Percentiles rank a stretch among this genome's conserved stretches.
These are phyloP conservation scores for Sherardia arvensis DNA, from an alignment of 257 asterid species.

Conservation along the genomic window DNA sequence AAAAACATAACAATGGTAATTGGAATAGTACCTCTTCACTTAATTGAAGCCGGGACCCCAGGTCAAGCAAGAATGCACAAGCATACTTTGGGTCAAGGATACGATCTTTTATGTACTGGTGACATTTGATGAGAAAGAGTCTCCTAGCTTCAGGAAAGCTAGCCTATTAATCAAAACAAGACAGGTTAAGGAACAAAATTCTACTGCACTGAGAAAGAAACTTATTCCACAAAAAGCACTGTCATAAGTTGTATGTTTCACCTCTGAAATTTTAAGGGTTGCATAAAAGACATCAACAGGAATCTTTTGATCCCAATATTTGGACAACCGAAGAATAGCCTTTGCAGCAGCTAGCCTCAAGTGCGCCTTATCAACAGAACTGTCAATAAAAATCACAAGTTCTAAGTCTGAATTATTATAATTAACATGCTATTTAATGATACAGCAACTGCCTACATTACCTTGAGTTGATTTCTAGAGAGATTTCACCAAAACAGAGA, in stretches of 20 bases:
- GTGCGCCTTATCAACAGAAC: constrained; percentile 84
- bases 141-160: constrained; percentile 71
- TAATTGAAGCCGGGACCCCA: constrained; percentile 41
- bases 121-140: constrained; percentile 62
- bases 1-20: background rate
- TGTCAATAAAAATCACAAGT: constrained; percentile 25
- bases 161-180: constrained; percentile 31
- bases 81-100: constrained; percentile 82
- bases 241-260: constrained; percentile 18
- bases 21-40: constrained; percentile 13
- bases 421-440: constrained; percentile 2
- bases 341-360: constrained; percentile 95
- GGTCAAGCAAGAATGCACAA: constrained; percentile 76
- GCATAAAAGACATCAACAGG: constrained; percentile 75
- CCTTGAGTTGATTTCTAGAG: constrained; percentile 73
- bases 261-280: constrained; percentile 79
- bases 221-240: background rate
- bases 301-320: constrained; percentile 91
- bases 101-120: constrained; percentile 87
- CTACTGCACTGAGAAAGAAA: background rate
- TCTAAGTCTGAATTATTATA: constrained; percentile 7
- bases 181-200: background rate
- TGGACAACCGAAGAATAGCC: constrained; percentile 91
- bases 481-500: constrained; percentile 66
- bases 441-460: constrained; percentile 16